Conservation (phyloP, 495 filamentous ascomycete genomes). For the Trichoderma orchidacearum region DNA sequence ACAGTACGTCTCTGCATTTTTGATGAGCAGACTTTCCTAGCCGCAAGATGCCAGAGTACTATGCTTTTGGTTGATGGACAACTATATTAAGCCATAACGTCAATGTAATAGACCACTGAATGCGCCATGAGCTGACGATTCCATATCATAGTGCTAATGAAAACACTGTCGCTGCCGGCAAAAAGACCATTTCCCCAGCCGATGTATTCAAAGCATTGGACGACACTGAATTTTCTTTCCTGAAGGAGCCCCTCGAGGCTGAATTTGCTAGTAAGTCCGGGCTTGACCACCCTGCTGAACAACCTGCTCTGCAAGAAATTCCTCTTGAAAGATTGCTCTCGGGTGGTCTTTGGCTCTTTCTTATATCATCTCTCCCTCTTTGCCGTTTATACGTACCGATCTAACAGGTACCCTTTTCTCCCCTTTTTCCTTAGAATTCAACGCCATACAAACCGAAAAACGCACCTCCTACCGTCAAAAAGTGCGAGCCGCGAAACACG, state of each 20-base stretch:
- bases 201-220: slow-evolving; percentile 75
- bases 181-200: slow-evolving; percentile 73
- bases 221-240: slow-evolving; percentile 71
- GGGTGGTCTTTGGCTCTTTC: no score
- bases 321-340: no score
- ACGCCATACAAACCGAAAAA: slow-evolving; percentile 36
- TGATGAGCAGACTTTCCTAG: not conserved
- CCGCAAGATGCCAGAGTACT: no score
- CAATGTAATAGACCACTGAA: not conserved
- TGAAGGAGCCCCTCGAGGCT: slow-evolving; percentile 48
- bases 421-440: slow-evolving; percentile 25
- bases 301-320: no score
- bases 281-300: not conserved
- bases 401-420: no score
- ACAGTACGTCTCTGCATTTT: slow-evolving; percentile 57
- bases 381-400: no score
- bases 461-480: slow-evolving; percentile 36
- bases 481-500: slow-evolving; percentile 27
- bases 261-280: slow-evolving; percentile 42
- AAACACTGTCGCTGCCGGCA: slow-evolving; percentile 43
- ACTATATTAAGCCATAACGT: not conserved
- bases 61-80: not conserved
- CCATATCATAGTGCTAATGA: slow-evolving; percentile 61
- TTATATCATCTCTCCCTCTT: not conserved
- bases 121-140: not conserved